Conservation (phyloP, 2,329 filamentous ascomycete species). For the Leptographium procerum region DNA sequence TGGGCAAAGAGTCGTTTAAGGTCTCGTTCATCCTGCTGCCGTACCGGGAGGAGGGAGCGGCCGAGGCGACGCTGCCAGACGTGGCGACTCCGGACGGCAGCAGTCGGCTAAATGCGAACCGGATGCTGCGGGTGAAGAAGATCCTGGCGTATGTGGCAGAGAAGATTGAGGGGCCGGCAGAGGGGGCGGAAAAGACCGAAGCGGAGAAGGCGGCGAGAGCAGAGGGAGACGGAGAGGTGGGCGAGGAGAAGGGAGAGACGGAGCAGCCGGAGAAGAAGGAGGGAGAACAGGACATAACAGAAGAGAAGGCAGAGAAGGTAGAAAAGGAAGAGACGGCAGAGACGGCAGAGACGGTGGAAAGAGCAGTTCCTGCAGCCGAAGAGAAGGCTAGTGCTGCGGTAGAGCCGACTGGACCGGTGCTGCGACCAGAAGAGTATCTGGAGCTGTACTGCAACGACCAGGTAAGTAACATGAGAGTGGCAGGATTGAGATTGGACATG, state of each 20-base stretch:
- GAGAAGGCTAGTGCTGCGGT: background rate
- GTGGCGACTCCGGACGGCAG: conserved; percentile 70
- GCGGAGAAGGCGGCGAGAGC: background rate
- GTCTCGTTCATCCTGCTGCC: conserved; percentile 89
- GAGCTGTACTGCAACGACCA: conserved; percentile 92
- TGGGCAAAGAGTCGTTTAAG: conserved; percentile 85
- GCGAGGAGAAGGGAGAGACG: conserved; percentile 19
- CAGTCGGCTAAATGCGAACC: conserved; percentile 87
- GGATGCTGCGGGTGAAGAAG: conserved; percentile 93
- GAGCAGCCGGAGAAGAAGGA: conserved; percentile 32
- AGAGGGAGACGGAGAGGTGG: background rate
- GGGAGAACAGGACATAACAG: too few species aligned
- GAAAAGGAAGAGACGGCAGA: background rate
- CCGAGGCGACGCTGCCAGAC: conserved; percentile 43
- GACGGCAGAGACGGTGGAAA: background rate
- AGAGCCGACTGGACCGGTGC: conserved; percentile 31
- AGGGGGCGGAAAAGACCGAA: background rate
- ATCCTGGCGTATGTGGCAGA: conserved; percentile 88
- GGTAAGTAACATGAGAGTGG: conserved; percentile 40
- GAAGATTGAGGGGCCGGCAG: conserved; percentile 52
- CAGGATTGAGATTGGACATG: background rate
- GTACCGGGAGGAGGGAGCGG: conserved; percentile 45
- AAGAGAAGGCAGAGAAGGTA: background rate
- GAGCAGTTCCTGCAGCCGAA: background rate
- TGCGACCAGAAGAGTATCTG: conserved; percentile 83